Evolutionary conservation across 1,284 basidiomycete species (phyloP).

Genomic region (Crocinoboletus sp.): DNA sequence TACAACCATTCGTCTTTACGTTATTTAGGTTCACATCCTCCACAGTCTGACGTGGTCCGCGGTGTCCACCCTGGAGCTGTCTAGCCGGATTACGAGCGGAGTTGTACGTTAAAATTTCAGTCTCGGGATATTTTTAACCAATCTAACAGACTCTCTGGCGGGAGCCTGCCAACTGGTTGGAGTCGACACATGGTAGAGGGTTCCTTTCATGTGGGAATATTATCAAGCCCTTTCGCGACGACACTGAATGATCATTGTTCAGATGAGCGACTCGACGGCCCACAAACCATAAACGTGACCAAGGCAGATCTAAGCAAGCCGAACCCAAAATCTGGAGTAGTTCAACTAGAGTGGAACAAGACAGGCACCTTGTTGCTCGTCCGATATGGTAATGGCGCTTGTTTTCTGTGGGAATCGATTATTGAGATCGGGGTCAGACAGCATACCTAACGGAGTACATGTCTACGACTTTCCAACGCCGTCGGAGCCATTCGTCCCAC

Average conservation of each 20-base stretch:
- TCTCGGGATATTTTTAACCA: neutral
- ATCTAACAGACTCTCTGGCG: conserved; percentile 64
- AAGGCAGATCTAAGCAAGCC: conserved; percentile 55
- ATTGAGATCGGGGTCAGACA: conserved; percentile 41
- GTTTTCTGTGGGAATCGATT: neutral
- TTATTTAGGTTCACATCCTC: conserved; percentile 64
- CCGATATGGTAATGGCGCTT: conserved; percentile 51
- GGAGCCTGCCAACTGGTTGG: conserved; percentile 77
- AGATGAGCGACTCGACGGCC: conserved; percentile 65
- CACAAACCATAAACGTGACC: conserved; percentile 45
- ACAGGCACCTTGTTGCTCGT: conserved; percentile 68
- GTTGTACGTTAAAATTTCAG: conserved; percentile 43
- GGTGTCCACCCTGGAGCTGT: conserved; percentile 60
- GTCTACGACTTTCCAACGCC: conserved; percentile 61
- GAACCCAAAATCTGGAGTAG: conserved; percentile 57
- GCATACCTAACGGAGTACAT: conserved; percentile 52
- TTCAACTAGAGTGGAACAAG: conserved; percentile 75
- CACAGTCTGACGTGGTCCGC: conserved; percentile 76
- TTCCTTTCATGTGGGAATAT: conserved; percentile 68
- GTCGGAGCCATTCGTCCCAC: conserved; percentile 49
- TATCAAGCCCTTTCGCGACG: neutral
- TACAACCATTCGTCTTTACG: too few species aligned
- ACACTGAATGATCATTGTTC: conserved; percentile 4
- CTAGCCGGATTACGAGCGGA: conserved; percentile 47
- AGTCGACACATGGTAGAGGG: conserved; percentile 71